A percentile compares a stretch with the other conserved stretches of the same genome.
These are phyloP conservation scores for Clarireedia monteithiana DNA, from an alignment of 2,329 filamentous ascomycete species.

Conservation along the genomic window DNA sequence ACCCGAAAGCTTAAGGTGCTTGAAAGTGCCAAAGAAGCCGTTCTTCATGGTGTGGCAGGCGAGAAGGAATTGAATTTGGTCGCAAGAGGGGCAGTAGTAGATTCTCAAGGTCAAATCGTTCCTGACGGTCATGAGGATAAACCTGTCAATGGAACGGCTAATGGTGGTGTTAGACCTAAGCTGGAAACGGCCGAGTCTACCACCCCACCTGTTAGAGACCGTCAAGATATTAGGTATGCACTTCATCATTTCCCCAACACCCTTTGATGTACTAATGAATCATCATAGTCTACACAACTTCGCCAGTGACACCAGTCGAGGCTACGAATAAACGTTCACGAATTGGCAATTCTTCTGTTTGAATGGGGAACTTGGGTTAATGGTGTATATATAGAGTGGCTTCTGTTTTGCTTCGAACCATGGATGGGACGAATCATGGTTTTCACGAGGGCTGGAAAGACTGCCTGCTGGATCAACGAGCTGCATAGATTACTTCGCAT, in stretches of 20 bases:
- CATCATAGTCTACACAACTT: slow-evolving; percentile 11
- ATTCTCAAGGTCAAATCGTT: slow-evolving; percentile 47
- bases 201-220: slow-evolving; percentile 28
- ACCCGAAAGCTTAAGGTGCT: slow-evolving; percentile 59
- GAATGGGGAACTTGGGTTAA: neutral
- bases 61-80: slow-evolving; percentile 54
- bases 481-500: too few species aligned
- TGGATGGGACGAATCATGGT: too few species aligned
- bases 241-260: too few species aligned
- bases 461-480: too few species aligned
- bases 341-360: neutral
- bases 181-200: slow-evolving; percentile 23
- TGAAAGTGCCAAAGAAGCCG: slow-evolving; percentile 55
- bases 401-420: neutral
- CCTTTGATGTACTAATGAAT: neutral
- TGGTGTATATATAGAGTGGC: neutral
- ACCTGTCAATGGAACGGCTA: slow-evolving; percentile 14
- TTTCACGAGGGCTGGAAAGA: too few species aligned
- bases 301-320: slow-evolving; percentile 21
- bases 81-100: slow-evolving; percentile 51
- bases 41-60: slow-evolving; percentile 54
- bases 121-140: slow-evolving; percentile 28
- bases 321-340: slow-evolving; percentile 18
- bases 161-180: slow-evolving; percentile 20
- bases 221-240: slow-evolving; percentile 29